Conservation (phyloP, 2,329 filamentous ascomycete species). For the Drechslera avenae region DNA sequence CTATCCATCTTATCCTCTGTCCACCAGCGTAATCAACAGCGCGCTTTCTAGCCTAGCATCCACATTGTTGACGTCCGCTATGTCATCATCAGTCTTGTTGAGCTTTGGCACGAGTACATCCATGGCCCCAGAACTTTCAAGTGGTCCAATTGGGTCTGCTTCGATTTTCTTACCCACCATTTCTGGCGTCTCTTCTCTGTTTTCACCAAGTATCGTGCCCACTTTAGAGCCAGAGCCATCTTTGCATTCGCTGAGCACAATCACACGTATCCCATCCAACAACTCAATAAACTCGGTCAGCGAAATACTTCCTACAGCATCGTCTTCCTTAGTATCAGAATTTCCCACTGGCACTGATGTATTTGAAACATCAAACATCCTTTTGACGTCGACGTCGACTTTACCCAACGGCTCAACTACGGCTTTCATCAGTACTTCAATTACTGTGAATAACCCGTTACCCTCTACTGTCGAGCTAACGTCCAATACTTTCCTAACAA, state of each 20-base stretch:
- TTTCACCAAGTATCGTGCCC: neutral
- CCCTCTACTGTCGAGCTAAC: neutral
- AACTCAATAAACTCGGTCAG: too few relatives aligned
- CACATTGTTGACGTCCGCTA: neutral
- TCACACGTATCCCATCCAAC: too few relatives aligned
- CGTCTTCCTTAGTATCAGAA: neutral
- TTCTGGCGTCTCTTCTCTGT: neutral
- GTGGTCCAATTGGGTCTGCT: neutral
- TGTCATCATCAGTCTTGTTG: neutral
- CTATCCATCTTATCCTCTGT: conserved; percentile 1
- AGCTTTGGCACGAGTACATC: neutral
- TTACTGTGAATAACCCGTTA: neutral
- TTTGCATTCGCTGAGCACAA: neutral
- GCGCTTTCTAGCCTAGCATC: neutral
- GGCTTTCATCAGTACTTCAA: neutral
- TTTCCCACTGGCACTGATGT: neutral
- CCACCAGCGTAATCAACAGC: neutral
- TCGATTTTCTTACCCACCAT: neutral
- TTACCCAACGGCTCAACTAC: neutral
- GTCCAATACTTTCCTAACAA: neutral
- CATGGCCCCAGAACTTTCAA: neutral
- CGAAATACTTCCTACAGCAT: neutral
- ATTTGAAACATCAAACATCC: neutral
- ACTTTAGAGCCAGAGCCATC: neutral
- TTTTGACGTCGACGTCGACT: conserved; percentile 3